Base-by-base conservation (phyloP, 2,329 filamentous ascomycete species). In the Colletotrichum zoysiae region DNA sequence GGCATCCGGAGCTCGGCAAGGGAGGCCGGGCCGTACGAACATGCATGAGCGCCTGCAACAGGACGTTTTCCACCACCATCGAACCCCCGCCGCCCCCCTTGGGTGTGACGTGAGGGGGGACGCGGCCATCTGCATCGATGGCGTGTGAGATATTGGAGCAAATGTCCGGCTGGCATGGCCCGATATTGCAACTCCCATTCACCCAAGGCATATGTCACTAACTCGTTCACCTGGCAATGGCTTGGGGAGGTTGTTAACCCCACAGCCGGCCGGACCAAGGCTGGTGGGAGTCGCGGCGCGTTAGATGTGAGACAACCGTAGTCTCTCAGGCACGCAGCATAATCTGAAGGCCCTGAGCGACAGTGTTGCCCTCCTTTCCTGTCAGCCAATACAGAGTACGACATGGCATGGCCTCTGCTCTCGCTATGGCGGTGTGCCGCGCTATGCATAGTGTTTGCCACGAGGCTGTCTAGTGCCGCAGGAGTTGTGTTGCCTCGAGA, bases 141-240 rank as follows among this genome's bases (percentile, higher is more conserved):
- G 20, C 26, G 46, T n/a, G 14, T 23, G n/a, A 20, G 11, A 30
- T 44, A 4, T 18, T 33, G 7, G 26, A 60, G 59, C 46, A 65
- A 50, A 50, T 65, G 33, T 65, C 50, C 40, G 59, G 26, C n/a
- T 64, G 70, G 60, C 26, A 72, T 69, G 66, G 9, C 11, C n/a
- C 38, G 35, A 65, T 50, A 65, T 70, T 70, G 23, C 65, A 56
- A 16, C 35, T 1, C 18, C 4, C 12, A 16, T 18, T 11, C 38
- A 7, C 30, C 23, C 56, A 8, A 16, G 14, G 0, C 20, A 35
- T 35, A 5, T 14, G 35, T 5, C 12, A n/a, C 46, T 35, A 48
- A 18, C 3, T 11, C 26, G 12, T 40, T 33, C 53, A 38, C 40
- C 14, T 4, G n/a, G 20, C 7, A 42, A 65, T 67, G 57, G 57